phyloP scores from a whole-genome alignment of 495 filamentous ascomycete species.

The Neurospora hispaniola region DNA sequence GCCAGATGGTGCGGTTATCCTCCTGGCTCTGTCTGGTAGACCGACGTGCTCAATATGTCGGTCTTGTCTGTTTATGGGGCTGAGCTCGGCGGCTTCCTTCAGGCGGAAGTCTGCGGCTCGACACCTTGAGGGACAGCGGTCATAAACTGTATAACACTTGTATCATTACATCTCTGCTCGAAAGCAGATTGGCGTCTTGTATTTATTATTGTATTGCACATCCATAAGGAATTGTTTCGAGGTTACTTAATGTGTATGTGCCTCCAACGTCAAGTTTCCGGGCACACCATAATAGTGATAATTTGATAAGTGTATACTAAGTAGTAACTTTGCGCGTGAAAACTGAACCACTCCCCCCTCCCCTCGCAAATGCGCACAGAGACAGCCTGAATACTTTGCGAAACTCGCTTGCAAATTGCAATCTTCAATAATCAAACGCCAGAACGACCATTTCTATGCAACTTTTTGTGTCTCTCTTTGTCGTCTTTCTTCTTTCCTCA shows the following conservation, averaged over 20 bases:
- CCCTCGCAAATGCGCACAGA: neutral
- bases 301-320: neutral
- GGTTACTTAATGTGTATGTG: neutral
- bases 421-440: conserved; percentile 6
- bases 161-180: neutral
- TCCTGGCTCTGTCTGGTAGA: neutral
- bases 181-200: neutral
- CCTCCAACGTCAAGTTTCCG: neutral
- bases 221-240: too few species aligned
- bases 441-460: conserved; percentile 18
- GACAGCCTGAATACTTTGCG: neutral
- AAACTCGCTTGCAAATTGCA: neutral
- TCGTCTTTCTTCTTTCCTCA: neutral
- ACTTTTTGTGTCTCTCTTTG: neutral
- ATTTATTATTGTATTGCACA: neutral
- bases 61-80: neutral
- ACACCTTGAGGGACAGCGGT: neutral
- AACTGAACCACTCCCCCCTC: neutral
- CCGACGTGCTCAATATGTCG: neutral
- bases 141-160: neutral
- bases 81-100: neutral
- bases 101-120: neutral
- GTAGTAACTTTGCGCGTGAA: neutral
- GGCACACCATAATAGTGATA: neutral
- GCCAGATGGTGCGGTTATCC: neutral